Conservation (phyloP, 129 eudicot species). For the Gnaphalium uliginosum region DNA sequence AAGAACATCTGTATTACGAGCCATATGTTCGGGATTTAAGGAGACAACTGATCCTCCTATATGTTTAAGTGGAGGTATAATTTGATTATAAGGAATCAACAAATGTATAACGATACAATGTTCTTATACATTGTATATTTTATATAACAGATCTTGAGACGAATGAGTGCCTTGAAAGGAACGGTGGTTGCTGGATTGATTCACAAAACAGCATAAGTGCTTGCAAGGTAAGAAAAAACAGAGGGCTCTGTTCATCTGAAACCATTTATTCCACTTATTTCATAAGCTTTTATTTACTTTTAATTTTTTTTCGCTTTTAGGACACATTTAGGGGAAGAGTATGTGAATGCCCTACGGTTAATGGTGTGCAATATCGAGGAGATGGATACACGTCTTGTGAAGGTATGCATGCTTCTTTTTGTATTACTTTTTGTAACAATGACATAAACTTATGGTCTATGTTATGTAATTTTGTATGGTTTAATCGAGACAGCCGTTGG, state of each 20-base stretch:
- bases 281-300: background rate
- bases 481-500: conserved; percentile 66
- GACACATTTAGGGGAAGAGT: conserved; percentile 95
- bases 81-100: conserved; percentile 4
- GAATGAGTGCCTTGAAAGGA: conserved; percentile 73
- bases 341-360: conserved; percentile 78
- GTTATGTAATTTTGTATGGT: conserved; percentile 4
- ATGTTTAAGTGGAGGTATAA: conserved; percentile 76
- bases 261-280: background rate
- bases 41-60: conserved; percentile 89
- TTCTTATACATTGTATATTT: conserved; percentile 16
- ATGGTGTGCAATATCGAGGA: conserved; percentile 85
- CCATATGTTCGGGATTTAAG: conserved; percentile 87
- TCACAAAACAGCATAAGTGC: conserved; percentile 61
- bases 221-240: conserved; percentile 60
- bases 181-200: conserved; percentile 95
- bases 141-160: conserved; percentile 71
- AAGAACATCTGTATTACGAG: conserved; percentile 75
- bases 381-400: conserved; percentile 86
- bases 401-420: conserved; percentile 41
- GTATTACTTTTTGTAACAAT: background rate
- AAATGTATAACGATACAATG: background rate
- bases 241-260: background rate
- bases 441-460: background rate
- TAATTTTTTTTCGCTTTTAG: conserved; percentile 26